Conservation (phyloP, 2,329 filamentous ascomycete genomes). For the Neoscytalidium dimidiatum region DNA sequence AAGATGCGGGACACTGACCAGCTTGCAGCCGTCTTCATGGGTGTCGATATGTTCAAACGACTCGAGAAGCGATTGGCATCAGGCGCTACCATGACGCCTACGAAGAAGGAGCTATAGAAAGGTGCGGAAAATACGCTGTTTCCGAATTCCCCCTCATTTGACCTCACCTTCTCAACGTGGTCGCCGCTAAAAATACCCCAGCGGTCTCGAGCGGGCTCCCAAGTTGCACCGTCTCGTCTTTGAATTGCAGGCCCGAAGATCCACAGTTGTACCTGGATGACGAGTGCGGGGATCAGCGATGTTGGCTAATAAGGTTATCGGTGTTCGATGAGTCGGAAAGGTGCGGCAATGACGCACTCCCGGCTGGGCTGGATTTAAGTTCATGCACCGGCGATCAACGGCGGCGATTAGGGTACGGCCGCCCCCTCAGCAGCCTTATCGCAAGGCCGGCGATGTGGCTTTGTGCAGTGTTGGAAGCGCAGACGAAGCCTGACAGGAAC, state of each 20-base stretch:
- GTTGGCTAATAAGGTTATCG: conserved; percentile 10
- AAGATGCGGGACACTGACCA: not conserved
- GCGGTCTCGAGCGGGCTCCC: not conserved
- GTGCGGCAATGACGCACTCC: conserved; percentile 8
- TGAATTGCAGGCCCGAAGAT: not conserved
- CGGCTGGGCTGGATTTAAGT: not conserved
- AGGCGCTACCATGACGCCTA: not conserved
- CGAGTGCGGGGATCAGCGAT: conserved; percentile 2
- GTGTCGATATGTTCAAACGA: conserved; percentile 16
- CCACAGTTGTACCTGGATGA: not conserved
- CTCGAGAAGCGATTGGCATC: not conserved
- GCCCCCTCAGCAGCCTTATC: not conserved
- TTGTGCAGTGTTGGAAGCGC: not conserved
- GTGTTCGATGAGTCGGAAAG: not conserved
- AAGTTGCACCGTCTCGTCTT: not conserved
- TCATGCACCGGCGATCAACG: not conserved
- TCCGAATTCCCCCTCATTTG: not conserved
- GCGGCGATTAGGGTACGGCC: not conserved
- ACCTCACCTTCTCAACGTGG: not conserved
- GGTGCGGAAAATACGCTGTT: not conserved
- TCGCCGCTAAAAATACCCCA: not conserved
- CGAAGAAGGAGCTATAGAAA: conserved; percentile 7
- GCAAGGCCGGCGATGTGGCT: not conserved
- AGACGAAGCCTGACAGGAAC: not conserved
- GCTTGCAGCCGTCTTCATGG: conserved; percentile 14